These are phyloP conservation scores for Pinus tabuliformis DNA, from an alignment of 75 land plant species.

Conservation along the genomic window DNA sequence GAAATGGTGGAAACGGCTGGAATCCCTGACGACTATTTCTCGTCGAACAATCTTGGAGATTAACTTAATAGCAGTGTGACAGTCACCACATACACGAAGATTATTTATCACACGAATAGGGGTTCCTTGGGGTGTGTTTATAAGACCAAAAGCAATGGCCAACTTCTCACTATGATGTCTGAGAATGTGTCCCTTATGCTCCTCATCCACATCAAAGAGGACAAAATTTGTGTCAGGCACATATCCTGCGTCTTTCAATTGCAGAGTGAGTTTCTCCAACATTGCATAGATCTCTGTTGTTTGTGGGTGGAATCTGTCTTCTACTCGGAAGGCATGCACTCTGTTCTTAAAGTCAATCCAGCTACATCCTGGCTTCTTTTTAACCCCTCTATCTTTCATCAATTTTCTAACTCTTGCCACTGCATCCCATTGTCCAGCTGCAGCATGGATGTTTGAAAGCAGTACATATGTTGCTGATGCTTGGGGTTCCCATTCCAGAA, in stretches of 20 bases:
- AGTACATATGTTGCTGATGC: neutral
- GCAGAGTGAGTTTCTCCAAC: neutral
- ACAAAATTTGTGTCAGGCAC: neutral
- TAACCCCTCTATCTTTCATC: neutral
- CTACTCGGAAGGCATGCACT: neutral
- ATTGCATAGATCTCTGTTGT: neutral
- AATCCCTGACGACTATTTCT: neutral
- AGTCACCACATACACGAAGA: neutral
- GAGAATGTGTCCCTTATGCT: neutral
- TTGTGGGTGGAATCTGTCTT: neutral
- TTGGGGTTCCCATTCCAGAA: neutral
- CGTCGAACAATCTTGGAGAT: neutral
- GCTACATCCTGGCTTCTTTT: neutral
- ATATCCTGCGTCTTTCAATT: neutral
- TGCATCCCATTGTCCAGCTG: neutral
- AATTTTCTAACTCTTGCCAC: neutral
- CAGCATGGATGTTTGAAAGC: neutral
- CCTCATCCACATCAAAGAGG: neutral
- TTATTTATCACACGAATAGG: neutral
- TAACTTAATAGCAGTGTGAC: slow-evolving; percentile 3
- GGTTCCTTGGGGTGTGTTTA: neutral
- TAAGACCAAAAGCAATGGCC: neutral
- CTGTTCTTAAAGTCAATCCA: neutral
- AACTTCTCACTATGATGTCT: neutral
- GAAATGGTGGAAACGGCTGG: neutral